Base-by-base conservation (phyloP, 768 basidiomycete genomes). In the Podaxis pistillaris region DNA sequence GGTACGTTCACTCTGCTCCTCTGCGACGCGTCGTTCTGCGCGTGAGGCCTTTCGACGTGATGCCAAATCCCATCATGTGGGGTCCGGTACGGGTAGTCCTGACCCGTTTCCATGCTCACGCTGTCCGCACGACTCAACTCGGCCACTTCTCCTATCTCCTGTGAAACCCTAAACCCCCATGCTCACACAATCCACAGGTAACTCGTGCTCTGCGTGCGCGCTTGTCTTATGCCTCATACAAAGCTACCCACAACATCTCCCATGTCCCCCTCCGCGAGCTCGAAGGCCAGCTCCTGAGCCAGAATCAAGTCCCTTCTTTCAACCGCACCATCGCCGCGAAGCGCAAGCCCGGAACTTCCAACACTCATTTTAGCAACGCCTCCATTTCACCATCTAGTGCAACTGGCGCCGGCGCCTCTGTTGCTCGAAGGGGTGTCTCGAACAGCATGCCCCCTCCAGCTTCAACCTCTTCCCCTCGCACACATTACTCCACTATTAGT, bases 221-320 rank as follows among this genome's bases (percentile, higher is more conserved):
- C 67, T 83, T 94, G 56, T 84, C 90, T 0, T 91, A 92, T 74
- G 92, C 92, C 24, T 88, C 89, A 1, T 93, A 89, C 82, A 94
- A 94, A 76, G 90, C 92, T 4, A 81, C 82, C 13, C 84, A 91
- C 73, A 89, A 91, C 72, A 75, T 90, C 60, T 78, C 87, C 9
- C 83, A 86, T 60, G 77, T 86, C 55, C 79, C 87, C 50, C 76
- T 93, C 54, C 81, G 82, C 68, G 90, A 93, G 65, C 82, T 92
- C 52, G 93, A 94, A 72, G 81, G 83, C 15, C 86, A 86, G 68
- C 75, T 77, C 44, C 76, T 74, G 58, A 69, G 66, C 63, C 81
- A 83, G 68, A 73, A 75, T 60, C 77, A 78, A 63, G 72, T 78
- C 3, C 68, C 74, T 28, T 72, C 77, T 52, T 77, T 79, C 64